These are phyloP conservation scores for Cyberlindnera nakhonratchasimensis DNA, from an alignment of 805 yeast species.

Conservation along the genomic window DNA sequence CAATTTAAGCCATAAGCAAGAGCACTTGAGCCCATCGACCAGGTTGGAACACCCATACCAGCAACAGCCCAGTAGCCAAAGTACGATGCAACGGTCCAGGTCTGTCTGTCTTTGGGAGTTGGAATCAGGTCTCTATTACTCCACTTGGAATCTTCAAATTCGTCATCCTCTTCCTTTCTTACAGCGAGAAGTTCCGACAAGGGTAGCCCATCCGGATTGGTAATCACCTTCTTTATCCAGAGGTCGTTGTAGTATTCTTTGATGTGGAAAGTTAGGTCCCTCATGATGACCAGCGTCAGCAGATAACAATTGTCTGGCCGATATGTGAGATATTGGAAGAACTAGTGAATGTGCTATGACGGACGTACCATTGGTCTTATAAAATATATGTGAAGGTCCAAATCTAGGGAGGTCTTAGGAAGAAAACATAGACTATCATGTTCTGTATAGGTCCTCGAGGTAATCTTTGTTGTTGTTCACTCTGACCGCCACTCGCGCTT, in stretches of 20 bases:
- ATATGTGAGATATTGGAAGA: no score
- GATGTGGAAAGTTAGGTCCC: not conserved
- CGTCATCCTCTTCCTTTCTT: conserved; percentile 16
- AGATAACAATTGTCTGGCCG: no score
- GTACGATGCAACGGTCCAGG: conserved; percentile 35
- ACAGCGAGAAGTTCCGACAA: conserved; percentile 15
- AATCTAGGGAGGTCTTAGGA: no score
- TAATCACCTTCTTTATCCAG: conserved; percentile 15
- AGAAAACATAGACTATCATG: no score
- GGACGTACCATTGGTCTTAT: not conserved
- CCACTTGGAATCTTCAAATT: conserved; percentile 15
- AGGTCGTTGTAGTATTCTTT: conserved; percentile 11
- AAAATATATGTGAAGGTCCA: no score
- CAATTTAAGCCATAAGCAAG: conserved; percentile 28
- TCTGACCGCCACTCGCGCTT: not conserved
- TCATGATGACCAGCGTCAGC: conserved; percentile 1
- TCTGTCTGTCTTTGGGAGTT: conserved; percentile 33
- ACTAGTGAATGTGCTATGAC: not conserved
- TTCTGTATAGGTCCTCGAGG: no score
- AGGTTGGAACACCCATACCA: conserved; percentile 35
- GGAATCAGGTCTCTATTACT: conserved; percentile 40
- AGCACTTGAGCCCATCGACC: conserved; percentile 34
- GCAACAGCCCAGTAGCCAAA: conserved; percentile 37
- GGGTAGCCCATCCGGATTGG: conserved; percentile 15
- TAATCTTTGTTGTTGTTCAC: no score